Evolutionary conservation across 2,329 filamentous ascomycete species (phyloP), one percentile per base, ranked within the genome.

Genomic region (Eurotiales sp.): DNA sequence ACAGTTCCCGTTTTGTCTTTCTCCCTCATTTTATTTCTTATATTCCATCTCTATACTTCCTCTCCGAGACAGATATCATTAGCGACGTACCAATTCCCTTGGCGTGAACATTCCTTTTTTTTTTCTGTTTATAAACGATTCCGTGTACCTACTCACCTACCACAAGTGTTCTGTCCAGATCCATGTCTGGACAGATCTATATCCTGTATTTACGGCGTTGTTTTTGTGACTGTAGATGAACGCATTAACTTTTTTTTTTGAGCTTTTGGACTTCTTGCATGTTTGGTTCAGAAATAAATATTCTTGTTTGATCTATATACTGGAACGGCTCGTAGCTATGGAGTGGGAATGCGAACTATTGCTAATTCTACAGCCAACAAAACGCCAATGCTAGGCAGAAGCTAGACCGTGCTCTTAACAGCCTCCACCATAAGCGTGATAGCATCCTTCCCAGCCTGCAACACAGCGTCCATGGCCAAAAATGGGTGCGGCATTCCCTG

Each of bases 401-500:
- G 30, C 15, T 14, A 34, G 15, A 4, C 3, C 14, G 15, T 41
- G 25, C 46, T 53, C 41, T 43, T 54, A 52, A 68, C 49, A n/a
- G 62, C 56, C 54, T 72, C 69, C 52, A 70, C 72, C 60, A 72
- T 66, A 52, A 73, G 55, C 0, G 72, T 77, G 52, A 83, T 80
- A 0, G 79, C 76, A 50, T 72, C 65, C 56, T 65, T 73, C 0
- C 78, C 80, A 49, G 76, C 78, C 51, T 78, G 71, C 43, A 83
- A 61, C 2, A 71, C 78, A 1, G 69, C 77, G 59, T 82, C 79
- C 79, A 82, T 81, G 2, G 77, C 78, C 47, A 82, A 67, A 60
- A 83, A 83, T 0, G 78, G 77, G 67, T 83, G 80, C 4, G 79
- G 78, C 72, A 80, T 77, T 0, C 78, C 77, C 57, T 74, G 69